Evolutionary conservation across 371 early-diverging fungal species (phyloP).

Genomic region (Syncephalastrum contaminatum): DNA sequence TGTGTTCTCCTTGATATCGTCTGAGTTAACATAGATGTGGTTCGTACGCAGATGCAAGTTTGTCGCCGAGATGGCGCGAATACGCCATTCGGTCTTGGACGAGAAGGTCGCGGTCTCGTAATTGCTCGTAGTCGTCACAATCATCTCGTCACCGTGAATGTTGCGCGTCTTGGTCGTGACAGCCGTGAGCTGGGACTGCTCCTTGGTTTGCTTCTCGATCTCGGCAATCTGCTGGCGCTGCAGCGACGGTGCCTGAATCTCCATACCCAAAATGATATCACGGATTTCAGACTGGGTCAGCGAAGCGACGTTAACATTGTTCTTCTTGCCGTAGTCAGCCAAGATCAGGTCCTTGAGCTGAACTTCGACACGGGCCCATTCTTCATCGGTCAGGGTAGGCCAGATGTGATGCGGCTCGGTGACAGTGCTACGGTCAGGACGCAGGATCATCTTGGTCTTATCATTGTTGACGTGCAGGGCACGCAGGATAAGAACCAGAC

Average conservation of each 20-base stretch:
- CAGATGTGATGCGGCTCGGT: conserved; percentile 97
- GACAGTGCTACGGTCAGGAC: conserved; percentile 90
- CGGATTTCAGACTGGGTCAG: conserved; percentile 97
- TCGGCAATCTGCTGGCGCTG: conserved; percentile 98
- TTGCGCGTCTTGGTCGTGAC: conserved; percentile 96
- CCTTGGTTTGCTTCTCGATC: conserved; percentile 94
- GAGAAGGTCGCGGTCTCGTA: conserved; percentile 96
- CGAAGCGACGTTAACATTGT: conserved; percentile 96
- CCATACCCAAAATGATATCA: conserved; percentile 99
- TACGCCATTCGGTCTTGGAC: conserved; percentile 99
- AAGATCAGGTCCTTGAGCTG: conserved; percentile 96
- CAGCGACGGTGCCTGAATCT: conserved; percentile 95
- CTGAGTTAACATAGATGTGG: conserved; percentile 94
- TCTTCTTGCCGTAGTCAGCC: conserved; percentile 98
- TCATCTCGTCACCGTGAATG: conserved; percentile 97
- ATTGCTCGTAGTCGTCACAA: conserved; percentile 95
- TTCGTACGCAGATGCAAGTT: conserved; percentile 94
- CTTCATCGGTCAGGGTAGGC: conserved; percentile 94
- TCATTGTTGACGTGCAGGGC: conserved; percentile 96
- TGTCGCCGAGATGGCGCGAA: conserved; percentile 93
- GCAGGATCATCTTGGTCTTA: conserved; percentile 92
- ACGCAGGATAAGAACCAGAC: conserved; percentile 94
- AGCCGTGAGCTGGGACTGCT: conserved; percentile 91
- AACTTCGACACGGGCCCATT: conserved; percentile 98
- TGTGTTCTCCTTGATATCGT: conserved; percentile 87